A percentile compares a stretch with the other conserved stretches of the same genome.
Conservation (phyloP, 306 rosid species). For the Canavalia gladiata region DNA sequence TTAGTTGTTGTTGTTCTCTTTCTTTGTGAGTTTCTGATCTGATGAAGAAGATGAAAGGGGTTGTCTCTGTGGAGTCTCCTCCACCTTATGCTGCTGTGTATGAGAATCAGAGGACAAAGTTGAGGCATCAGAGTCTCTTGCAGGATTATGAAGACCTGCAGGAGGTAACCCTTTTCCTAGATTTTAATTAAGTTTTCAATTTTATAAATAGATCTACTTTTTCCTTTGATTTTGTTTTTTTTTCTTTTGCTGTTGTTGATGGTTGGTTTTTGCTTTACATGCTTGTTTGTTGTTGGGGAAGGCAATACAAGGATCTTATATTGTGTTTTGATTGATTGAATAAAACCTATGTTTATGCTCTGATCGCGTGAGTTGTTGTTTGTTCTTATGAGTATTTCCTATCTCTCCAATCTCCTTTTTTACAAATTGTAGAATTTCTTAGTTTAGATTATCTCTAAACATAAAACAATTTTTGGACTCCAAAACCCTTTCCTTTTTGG, state of each 20-base stretch:
- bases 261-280: slow-evolving; percentile 36
- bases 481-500: slow-evolving; percentile 13
- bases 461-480: neutral
- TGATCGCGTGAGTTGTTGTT: slow-evolving; percentile 19
- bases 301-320: slow-evolving; percentile 27
- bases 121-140: slow-evolving; percentile 76
- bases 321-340: neutral
- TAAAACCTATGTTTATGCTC: neutral
- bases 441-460: neutral
- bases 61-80: slow-evolving; percentile 55
- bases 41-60: slow-evolving; percentile 85
- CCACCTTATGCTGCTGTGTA: slow-evolving; percentile 46
- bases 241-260: slow-evolving; percentile 27
- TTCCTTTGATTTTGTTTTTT: slow-evolving; percentile 18
- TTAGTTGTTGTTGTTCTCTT: slow-evolving; percentile 35
- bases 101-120: slow-evolving; percentile 63
- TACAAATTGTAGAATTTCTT: neutral
- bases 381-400: slow-evolving; percentile 8
- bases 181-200: slow-evolving; percentile 16
- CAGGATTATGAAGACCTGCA: slow-evolving; percentile 75
- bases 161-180: slow-evolving; percentile 54
- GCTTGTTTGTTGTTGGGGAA: slow-evolving; percentile 16
- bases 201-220: slow-evolving; percentile 56
- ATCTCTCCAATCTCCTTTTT: neutral
- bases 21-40: slow-evolving; percentile 40